Conservation (phyloP, 306 rosid species). For the Sicyos baderoa region DNA sequence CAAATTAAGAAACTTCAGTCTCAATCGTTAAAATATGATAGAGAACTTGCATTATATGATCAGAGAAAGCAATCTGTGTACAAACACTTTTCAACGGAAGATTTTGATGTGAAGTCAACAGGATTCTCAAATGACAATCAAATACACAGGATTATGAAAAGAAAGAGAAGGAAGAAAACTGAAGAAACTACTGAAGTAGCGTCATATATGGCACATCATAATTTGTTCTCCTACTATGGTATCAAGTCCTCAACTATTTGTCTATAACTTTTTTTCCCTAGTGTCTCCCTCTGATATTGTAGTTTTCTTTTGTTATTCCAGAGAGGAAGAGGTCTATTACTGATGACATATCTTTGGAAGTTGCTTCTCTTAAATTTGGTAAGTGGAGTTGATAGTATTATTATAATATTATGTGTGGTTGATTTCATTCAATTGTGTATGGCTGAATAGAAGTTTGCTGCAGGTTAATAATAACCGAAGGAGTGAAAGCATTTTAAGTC, state of each 20-base stretch:
- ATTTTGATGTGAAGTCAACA: constrained; percentile 55
- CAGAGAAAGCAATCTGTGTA: constrained; percentile 36
- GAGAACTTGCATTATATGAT: constrained; percentile 47
- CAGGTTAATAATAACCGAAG: neutral
- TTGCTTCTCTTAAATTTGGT: constrained; percentile 59
- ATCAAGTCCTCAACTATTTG: constrained; percentile 19
- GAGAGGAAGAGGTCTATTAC: constrained; percentile 62
- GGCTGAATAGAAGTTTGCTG: neutral
- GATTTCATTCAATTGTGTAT: neutral
- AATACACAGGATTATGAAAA: constrained; percentile 37
- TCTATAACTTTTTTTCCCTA: constrained; percentile 15
- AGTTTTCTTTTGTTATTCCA: constrained; percentile 28
- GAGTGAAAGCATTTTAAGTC: constrained; percentile 3
- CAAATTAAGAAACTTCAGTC: constrained; percentile 48
- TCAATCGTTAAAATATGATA: constrained; percentile 43
- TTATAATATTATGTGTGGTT: neutral
- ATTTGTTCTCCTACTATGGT: constrained; percentile 74
- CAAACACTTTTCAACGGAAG: constrained; percentile 33
- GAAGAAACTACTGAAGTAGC: constrained; percentile 60
- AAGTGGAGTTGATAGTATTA: constrained; percentile 18
- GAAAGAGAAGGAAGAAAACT: constrained; percentile 69
- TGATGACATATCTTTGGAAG: constrained; percentile 42
- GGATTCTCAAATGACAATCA: constrained; percentile 39
- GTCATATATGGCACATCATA: constrained; percentile 65
- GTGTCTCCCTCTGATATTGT: constrained; percentile 18